phyloP scores from a whole-genome alignment of 129 eudicot genomes.

The Flaveria robusta region DNA sequence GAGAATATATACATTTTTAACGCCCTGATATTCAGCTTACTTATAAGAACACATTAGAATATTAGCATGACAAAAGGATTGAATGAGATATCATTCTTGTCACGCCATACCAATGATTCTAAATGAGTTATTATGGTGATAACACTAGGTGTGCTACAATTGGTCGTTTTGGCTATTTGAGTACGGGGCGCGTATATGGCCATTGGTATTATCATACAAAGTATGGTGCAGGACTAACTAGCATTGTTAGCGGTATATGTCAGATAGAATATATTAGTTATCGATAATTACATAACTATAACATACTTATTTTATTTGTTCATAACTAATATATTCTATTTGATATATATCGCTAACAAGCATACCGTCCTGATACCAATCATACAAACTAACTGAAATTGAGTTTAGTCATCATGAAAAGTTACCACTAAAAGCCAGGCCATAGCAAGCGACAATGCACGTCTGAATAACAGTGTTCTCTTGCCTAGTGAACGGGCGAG shows the following conservation, averaged over 20 bases:
- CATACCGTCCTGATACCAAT: neutral
- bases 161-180: neutral
- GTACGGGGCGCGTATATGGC: neutral
- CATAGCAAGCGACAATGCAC: conserved; percentile 57
- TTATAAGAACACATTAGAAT: neutral
- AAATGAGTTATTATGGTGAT: neutral
- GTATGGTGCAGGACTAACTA: too few species aligned
- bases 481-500: conserved; percentile 55
- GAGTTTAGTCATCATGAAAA: neutral
- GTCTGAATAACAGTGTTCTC: conserved; percentile 68
- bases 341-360: neutral
- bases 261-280: too few species aligned
- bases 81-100: neutral
- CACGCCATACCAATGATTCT: neutral
- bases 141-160: neutral
- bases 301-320: too few species aligned
- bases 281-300: too few species aligned
- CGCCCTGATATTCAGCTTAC: neutral
- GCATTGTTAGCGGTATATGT: too few species aligned
- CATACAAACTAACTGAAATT: too few species aligned
- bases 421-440: conserved; percentile 57
- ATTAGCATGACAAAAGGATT: neutral
- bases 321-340: too few species aligned
- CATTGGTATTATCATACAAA: too few species aligned
- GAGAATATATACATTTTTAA: neutral